Conservation (phyloP, 2,329 filamentous ascomycete species). For the Cercospora sp. region DNA sequence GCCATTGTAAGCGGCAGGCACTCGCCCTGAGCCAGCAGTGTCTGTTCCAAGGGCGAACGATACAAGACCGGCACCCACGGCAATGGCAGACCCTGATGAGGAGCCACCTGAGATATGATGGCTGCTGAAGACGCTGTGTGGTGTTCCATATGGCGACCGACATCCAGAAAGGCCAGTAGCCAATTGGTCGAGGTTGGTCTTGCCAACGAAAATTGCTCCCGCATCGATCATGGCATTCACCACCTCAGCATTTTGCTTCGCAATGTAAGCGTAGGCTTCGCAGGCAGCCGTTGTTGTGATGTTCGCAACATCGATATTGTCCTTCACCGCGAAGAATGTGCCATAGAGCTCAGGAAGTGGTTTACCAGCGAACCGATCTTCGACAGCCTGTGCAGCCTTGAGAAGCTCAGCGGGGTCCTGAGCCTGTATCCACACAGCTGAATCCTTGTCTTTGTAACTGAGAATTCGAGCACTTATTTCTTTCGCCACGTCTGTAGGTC, state of each 20-base stretch:
- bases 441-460: conserved; percentile 50
- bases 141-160: conserved; percentile 59
- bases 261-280: conserved; percentile 52
- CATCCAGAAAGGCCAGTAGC: conserved; percentile 63
- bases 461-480: conserved; percentile 52
- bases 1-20: conserved; percentile 57
- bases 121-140: conserved; percentile 54
- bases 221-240: conserved; percentile 53
- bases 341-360: conserved; percentile 56
- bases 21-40: conserved; percentile 57
- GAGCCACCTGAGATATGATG: conserved; percentile 59
- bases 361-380: conserved; percentile 43
- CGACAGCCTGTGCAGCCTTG: conserved; percentile 45
- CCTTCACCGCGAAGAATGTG: conserved; percentile 59
- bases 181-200: conserved; percentile 63
- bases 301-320: conserved; percentile 56
- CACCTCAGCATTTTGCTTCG: conserved; percentile 51
- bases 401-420: conserved; percentile 45
- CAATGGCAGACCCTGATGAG: conserved; percentile 58
- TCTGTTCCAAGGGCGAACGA: conserved; percentile 60
- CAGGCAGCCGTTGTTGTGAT: conserved; percentile 56
- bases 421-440: conserved; percentile 56
- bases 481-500: conserved; percentile 47
- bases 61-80: conserved; percentile 55
- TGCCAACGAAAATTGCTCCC: conserved; percentile 61